Evolutionary conservation across 495 filamentous ascomycete species (phyloP), one percentile per base, ranked within the genome.

Genomic region (Penicilliopsis zonata): DNA sequence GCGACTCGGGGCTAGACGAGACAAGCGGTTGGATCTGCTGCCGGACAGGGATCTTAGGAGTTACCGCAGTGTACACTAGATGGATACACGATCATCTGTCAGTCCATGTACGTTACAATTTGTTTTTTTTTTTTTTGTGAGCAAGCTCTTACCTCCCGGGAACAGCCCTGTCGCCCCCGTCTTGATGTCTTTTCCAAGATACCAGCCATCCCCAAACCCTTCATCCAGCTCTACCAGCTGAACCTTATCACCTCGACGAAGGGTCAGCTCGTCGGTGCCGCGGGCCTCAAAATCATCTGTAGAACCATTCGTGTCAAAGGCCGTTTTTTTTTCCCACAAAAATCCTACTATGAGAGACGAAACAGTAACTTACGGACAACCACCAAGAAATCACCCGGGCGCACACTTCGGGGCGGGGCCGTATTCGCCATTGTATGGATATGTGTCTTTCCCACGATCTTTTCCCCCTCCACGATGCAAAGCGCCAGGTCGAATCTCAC

Each of bases 131-230:
- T n/a, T n/a, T n/a, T n/a, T n/a, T n/a, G n/a, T n/a, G n/a, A n/a
- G n/a, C n/a, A n/a, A 17, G 16, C 23, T 46, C 70, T 38, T 61
- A 92, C 86, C 82, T 69, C 86, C 85, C 10, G 87, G 87, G 52
- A 95, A 94, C 19, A 95, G 70, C 27, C 87, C 87, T 28, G 69
- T 88, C 40, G 74, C 74, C 20, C 71, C 76, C 46, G 78, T 86
- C 30, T 68, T 60, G 41, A 79, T 38, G 53, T 94, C 83, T 49
- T 78, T 76, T 17, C 93, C 92, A 41, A 94, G 57, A 59, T 83
- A 99, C 92, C 92, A 99, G 33, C 90, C 92, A 62, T 99, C 92
- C 31, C 82, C 82, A 55, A 95, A 99, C 44, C 94, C 92, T 52
- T 96, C 88, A 54, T 96, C 88, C 39, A 92, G 74, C 52, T 96